Conservation (phyloP, 352 stramenopile species). For the Phytopythium helicoides region DNA sequence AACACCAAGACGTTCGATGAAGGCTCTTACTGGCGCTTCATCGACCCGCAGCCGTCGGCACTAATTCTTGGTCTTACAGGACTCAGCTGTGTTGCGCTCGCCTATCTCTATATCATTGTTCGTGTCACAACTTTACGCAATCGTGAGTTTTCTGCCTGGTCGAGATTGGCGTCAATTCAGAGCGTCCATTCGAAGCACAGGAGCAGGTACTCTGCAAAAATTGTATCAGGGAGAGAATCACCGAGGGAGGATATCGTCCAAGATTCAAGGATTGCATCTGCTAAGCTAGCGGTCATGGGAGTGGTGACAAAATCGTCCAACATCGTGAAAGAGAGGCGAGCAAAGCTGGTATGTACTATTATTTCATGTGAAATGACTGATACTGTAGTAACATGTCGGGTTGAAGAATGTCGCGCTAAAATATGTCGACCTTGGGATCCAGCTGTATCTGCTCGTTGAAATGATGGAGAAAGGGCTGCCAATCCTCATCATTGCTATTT, state of each 20-base stretch:
- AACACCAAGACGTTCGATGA: conserved; percentile 8
- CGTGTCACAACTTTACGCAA: neutral
- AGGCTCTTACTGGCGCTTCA: conserved; percentile 10
- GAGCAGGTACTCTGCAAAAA: neutral
- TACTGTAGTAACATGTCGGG: no score
- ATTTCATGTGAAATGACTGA: neutral
- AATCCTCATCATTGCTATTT: neutral
- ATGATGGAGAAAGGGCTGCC: conserved; percentile 11
- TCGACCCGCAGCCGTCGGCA: neutral
- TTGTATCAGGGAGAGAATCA: no score
- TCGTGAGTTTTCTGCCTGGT: neutral
- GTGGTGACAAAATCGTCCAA: no score
- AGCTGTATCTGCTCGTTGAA: conserved; percentile 8
- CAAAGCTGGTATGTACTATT: no score
- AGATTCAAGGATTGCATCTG: no score
- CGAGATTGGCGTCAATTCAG: neutral
- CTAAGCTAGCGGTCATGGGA: no score
- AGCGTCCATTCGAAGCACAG: no score
- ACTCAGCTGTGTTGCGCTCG: neutral
- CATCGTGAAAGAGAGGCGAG: no score
- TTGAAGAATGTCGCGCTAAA: conserved; percentile 1
- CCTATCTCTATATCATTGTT: conserved; percentile 4
- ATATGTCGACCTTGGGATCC: conserved; percentile 2
- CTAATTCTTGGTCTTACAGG: neutral
- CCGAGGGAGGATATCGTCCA: no score